These are phyloP conservation scores for Otatea glauca DNA, from an alignment of 176 grass and related monocot species.

Conservation along the genomic window DNA sequence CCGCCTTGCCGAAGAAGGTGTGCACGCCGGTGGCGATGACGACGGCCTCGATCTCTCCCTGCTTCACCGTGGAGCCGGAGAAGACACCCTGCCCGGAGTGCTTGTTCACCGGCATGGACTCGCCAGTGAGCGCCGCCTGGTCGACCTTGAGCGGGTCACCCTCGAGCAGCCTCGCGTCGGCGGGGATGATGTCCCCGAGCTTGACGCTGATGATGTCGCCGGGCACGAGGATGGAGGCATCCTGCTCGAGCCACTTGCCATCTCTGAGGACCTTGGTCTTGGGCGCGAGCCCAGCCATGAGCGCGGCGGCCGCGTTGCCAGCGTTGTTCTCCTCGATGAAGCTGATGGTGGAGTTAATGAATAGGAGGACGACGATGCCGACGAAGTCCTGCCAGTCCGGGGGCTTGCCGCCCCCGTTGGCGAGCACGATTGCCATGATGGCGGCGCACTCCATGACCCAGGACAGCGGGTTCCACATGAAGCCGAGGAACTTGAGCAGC, in stretches of 20 bases:
- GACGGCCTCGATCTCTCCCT: conserved; percentile 92
- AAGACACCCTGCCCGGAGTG: conserved; percentile 67
- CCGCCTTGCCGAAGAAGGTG: conserved; percentile 98
- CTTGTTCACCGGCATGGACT: conserved; percentile 86
- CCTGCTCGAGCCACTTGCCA: conserved; percentile 79
- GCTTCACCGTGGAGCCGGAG: conserved; percentile 90
- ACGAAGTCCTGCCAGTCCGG: conserved; percentile 96
- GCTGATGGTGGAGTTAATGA: conserved; percentile 97
- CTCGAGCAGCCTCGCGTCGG: conserved; percentile 77
- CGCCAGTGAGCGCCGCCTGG: conserved; percentile 88
- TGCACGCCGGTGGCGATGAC: conserved; percentile 95
- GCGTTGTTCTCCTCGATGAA: conserved; percentile 99
- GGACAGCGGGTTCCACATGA: conserved; percentile 98
- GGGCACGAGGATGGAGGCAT: conserved; percentile 76
- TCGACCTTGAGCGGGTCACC: conserved; percentile 96
- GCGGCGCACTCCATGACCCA: conserved; percentile 96
- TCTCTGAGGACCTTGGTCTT: conserved; percentile 89
- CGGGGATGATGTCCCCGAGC: conserved; percentile 95
- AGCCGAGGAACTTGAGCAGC: conserved; percentile 91
- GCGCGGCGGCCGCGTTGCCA: conserved; percentile 78
- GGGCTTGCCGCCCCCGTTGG: conserved; percentile 83
- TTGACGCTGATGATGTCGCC: conserved; percentile 89
- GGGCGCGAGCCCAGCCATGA: conserved; percentile 89
- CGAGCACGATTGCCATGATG: conserved; percentile 87
- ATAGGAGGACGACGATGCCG: conserved; percentile 78